phyloP scores from a whole-genome alignment of 805 yeast species.

The Yamadazyma sp. region DNA sequence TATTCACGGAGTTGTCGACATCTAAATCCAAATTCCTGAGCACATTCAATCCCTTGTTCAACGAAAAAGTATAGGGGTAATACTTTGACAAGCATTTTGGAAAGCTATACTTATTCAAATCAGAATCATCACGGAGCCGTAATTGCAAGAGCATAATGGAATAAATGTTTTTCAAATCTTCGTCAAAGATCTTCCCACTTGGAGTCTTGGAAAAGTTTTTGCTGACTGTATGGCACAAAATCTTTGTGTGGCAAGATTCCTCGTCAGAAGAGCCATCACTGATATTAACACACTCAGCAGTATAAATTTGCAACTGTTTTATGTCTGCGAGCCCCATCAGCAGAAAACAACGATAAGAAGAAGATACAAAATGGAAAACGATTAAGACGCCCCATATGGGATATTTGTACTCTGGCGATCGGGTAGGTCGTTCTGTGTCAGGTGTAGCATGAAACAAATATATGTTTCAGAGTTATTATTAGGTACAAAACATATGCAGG shows the following conservation, averaged over 20 bases:
- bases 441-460: no score
- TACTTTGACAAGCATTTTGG: conserved; percentile 39
- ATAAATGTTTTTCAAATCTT: conserved; percentile 61
- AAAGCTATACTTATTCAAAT: conserved; percentile 2
- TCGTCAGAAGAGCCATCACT: conserved; percentile 3
- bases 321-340: no score
- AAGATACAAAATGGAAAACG: no score
- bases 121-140: conserved; percentile 19
- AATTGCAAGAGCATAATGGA: conserved; percentile 48
- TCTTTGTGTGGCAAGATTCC: conserved; percentile 2
- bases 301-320: no score
- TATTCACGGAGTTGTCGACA: conserved; percentile 49
- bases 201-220: conserved; percentile 51
- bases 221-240: conserved; percentile 35
- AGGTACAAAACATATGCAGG: no score
- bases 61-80: conserved; percentile 57
- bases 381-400: no score
- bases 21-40: conserved; percentile 52
- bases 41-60: conserved; percentile 48
- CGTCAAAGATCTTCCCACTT: conserved; percentile 50
- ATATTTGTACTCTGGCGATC: no score
- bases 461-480: no score
- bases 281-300: background rate
- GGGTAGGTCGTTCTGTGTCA: no score
- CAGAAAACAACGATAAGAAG: no score